Evolutionary conservation across 2,329 filamentous ascomycete genomes (phyloP), one percentile per base, ranked within the genome.

Genomic region (Cladophialophora psammophila): DNA sequence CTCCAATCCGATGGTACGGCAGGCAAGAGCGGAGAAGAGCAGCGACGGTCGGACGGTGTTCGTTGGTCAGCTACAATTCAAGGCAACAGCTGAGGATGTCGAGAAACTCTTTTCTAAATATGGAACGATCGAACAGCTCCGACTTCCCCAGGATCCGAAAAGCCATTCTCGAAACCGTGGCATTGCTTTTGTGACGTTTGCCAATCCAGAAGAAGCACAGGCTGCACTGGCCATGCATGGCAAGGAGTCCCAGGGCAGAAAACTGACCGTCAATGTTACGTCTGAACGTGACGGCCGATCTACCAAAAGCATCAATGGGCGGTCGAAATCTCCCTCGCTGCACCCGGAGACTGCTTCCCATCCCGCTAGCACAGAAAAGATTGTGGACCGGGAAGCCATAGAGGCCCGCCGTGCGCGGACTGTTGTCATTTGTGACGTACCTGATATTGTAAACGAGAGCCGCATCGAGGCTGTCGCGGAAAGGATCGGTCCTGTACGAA

Each of bases 361-460:
- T 32, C 77, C 77, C 1, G 9, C 63, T 64, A 60, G 72, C 35
- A 31, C 54, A n/a, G 65, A 73, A 32, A 70, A 60, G 20, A 72
- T 72, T 59, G 69, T 71, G 31, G 70, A 69, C 32, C 67, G 69
- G 53, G 40, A 58, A 42, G 52, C 75, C 15, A 75, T 75, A 12
- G 81, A 83, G 18, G 82, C 84, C 0, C 78, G 80, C 7, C 84
- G 83, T 35, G 87, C 89, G 58, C 89, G 93, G 60, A 95, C 92
- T 0, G 85, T 98, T 58, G 90, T 90, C 9, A 82, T 99, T 34
- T 87, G 97, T 79, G 91, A 94, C 69, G 83, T 99, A 0, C 93
- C 95, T 0, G 95, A 98, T 75, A 98, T 94, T 0, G 88, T 98
- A 74, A 97, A 96, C 71, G 92, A 96, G 74, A 88, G 91, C 1